Conservation (phyloP, 208 protist species). For the Acanthamoeba sp. region DNA sequence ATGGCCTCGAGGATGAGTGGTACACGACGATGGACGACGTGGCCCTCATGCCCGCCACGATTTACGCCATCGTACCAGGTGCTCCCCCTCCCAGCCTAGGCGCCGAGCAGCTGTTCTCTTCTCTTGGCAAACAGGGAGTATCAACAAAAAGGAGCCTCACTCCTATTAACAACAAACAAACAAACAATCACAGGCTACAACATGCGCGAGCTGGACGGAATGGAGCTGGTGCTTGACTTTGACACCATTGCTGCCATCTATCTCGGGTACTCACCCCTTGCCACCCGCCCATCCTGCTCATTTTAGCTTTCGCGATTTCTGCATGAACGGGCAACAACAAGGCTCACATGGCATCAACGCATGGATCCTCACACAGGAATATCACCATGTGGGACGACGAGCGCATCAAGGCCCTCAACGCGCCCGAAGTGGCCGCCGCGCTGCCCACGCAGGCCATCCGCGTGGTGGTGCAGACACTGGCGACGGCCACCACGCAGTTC, state of each 20-base stretch:
- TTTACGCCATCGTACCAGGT: not conserved
- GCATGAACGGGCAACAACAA: too few species aligned
- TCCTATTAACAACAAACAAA: too few species aligned
- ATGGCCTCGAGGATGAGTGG: not conserved
- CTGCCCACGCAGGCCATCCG: not conserved
- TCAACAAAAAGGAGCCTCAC: too few species aligned
- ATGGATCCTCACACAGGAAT: not conserved
- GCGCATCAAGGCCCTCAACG: not conserved
- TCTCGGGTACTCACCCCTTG: not conserved
- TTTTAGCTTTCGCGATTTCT: too few species aligned
- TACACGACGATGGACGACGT: not conserved
- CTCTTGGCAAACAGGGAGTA: too few species aligned
- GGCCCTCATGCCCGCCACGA: not conserved
- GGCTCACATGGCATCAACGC: too few species aligned
- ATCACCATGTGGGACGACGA: slow-evolving; percentile 3
- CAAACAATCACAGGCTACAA: slow-evolving; percentile 13
- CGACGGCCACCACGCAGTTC: not conserved
- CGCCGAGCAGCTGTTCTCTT: too few species aligned
- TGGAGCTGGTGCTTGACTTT: not conserved
- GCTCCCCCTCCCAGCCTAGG: too few species aligned
- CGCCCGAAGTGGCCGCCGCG: not conserved
- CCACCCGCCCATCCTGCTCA: too few species aligned
- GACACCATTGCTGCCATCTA: not conserved
- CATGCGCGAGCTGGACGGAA: not conserved
- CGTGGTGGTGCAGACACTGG: not conserved